Conservation (phyloP, 2,329 filamentous ascomycete genomes). For the Aspergillus udagawae region DNA sequence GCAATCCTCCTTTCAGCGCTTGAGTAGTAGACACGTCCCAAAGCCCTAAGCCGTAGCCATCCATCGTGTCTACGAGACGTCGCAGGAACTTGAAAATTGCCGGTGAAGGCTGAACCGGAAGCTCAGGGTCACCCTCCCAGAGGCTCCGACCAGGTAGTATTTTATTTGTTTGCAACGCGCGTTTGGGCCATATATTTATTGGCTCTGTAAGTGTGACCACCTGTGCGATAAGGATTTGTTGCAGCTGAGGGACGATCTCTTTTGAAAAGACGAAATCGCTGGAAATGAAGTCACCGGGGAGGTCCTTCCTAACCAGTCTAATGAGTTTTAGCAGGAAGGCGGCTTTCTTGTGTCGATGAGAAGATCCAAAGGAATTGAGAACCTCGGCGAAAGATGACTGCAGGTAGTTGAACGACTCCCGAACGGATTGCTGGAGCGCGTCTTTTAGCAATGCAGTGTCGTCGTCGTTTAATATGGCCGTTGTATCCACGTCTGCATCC, state of each 20-base stretch:
- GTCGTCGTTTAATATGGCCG: constrained; percentile 60
- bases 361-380: constrained; percentile 46
- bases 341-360: constrained; percentile 47
- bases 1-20: constrained; percentile 58
- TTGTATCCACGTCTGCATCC: constrained; percentile 32
- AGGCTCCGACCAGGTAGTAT: constrained; percentile 60
- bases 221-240: constrained; percentile 56
- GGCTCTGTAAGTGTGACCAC: constrained; percentile 46
- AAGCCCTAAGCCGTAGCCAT: constrained; percentile 66
- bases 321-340: constrained; percentile 68
- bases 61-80: constrained; percentile 64
- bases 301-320: constrained; percentile 66
- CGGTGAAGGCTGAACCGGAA: constrained; percentile 77
- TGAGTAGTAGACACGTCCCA: constrained; percentile 70
- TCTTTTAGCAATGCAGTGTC: constrained; percentile 64
- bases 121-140: constrained; percentile 73
- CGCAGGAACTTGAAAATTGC: constrained; percentile 68
- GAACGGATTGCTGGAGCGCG: constrained; percentile 54
- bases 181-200: constrained; percentile 41
- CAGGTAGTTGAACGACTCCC: constrained; percentile 56
- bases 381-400: constrained; percentile 39
- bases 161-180: constrained; percentile 46
- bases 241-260: constrained; percentile 59
- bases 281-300: constrained; percentile 52
- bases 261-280: constrained; percentile 51